Evolutionary conservation across 2,329 filamentous ascomycete genomes (phyloP), one percentile per base, ranked within the genome.

Genomic region (Neonectria sp.): DNA sequence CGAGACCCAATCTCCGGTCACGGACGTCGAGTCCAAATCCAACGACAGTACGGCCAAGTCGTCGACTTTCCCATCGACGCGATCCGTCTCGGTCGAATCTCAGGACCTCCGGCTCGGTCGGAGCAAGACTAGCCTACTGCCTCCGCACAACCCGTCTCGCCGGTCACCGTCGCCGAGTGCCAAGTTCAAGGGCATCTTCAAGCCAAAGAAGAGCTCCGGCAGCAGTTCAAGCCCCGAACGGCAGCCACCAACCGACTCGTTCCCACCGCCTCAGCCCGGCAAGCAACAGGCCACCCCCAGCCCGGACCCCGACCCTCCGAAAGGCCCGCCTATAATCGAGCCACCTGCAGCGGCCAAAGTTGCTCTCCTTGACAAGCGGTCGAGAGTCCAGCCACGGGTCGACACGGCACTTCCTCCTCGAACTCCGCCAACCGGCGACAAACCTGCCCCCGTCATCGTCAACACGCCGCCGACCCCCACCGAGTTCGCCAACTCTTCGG

Each of bases 121-220:
- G 60, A 74, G 71, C 62, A 76, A 75, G 68, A 76, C 74, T 35
- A 63, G 72, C 45, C 65, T 76, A 49, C 58, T 73, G 15, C 74
- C 74, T 62, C 74, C 74, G 25, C 76, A 75, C 71, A 82, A 80
- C 73, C 82, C 83, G 67, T 77, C 81, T 52, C 87, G 87, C 72
- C 88, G 92, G 67, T 90, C 90, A 27, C 85, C 88, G 24, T 95
- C 94, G 11, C 92, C 93, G 12, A 90, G 88, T 58, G 89, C 90
- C 75, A 93, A 91, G 76, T 84, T 95, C 68, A 92, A 75, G 55
- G 74, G 91, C 76, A 92, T 91, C 13, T 94, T 96, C 75, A 88
- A 71, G 29, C 68, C 73, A 17, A 76, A 69, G 43, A 76, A 69
- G 69, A 72, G 64, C 55, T 71, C 71, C 11, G 67, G 60, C 31